Conservation (phyloP, 352 stramenopile genomes). For the Aphanomyces invadans region DNA sequence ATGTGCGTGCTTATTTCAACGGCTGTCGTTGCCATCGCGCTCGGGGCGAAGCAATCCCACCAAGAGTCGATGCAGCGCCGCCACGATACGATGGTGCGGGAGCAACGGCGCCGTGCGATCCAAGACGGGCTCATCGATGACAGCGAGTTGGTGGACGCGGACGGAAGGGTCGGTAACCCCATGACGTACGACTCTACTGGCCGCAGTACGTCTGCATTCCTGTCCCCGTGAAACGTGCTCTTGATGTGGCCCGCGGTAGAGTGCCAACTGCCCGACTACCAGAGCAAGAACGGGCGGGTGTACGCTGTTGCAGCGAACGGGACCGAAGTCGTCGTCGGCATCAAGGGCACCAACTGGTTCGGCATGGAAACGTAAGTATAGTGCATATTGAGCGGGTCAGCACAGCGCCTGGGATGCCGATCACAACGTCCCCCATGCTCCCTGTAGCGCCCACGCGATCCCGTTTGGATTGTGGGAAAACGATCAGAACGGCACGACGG, state of each 20-base stretch:
- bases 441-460: constrained; percentile 32
- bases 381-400: too few species aligned
- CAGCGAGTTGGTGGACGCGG: constrained; percentile 1
- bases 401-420: too few species aligned
- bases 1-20: constrained; percentile 27
- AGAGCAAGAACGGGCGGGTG: constrained; percentile 54
- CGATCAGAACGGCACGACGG: constrained; percentile 45
- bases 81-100: constrained; percentile 20
- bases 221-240: background rate
- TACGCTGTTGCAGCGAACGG: constrained; percentile 38
- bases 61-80: background rate
- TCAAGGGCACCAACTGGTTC: constrained; percentile 76
- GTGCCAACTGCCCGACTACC: constrained; percentile 53
- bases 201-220: constrained; percentile 24
- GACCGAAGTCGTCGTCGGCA: constrained; percentile 40
- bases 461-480: constrained; percentile 61
- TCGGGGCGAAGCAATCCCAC: constrained; percentile 22
- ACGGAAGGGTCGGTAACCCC: constrained; percentile 51
- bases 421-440: too few species aligned
- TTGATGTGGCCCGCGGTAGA: too few species aligned
- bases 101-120: constrained; percentile 25
- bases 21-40: constrained; percentile 25
- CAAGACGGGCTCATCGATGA: background rate
- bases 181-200: constrained; percentile 47
- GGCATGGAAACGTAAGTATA: constrained; percentile 73